Conservation (phyloP, 192 early-diverging fungal genomes). For the Gonapodya sp. region DNA sequence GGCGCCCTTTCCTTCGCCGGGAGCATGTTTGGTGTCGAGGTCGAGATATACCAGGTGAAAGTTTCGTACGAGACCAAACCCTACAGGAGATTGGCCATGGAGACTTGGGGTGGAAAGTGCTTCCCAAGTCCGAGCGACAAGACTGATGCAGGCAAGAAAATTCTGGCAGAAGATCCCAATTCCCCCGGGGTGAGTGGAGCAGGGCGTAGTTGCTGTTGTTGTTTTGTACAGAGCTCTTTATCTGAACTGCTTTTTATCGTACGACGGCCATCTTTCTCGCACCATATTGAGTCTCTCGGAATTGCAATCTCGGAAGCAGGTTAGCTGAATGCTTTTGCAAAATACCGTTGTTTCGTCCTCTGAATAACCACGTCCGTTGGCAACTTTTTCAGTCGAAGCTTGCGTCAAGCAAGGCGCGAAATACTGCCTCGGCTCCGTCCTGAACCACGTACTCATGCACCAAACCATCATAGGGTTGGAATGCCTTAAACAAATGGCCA, state of each 20-base stretch:
- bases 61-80: constrained; percentile 7
- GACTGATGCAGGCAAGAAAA: not conserved
- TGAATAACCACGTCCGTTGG: not conserved
- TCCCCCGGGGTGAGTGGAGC: not conserved
- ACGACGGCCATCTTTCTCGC: not conserved
- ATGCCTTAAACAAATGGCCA: not conserved
- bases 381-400: not conserved
- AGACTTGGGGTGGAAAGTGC: not conserved
- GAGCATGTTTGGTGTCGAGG: not conserved
- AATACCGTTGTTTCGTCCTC: not conserved
- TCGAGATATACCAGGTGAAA: constrained; percentile 10
- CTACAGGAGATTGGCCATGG: not conserved
- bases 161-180: constrained; percentile 5
- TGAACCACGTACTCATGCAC: constrained; percentile 11
- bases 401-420: constrained; percentile 4
- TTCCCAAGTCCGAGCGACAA: not conserved
- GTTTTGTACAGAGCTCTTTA: no score
- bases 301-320: constrained; percentile 7
- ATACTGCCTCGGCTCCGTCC: constrained; percentile 11
- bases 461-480: constrained; percentile 3
- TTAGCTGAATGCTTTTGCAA: not conserved
- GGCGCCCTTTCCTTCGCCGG: not conserved
- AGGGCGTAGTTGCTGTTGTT: no score
- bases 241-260: no score
- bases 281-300: not conserved